phyloP scores from a whole-genome alignment of 2,329 filamentous ascomycete genomes.

The Fusarium falciforme region DNA sequence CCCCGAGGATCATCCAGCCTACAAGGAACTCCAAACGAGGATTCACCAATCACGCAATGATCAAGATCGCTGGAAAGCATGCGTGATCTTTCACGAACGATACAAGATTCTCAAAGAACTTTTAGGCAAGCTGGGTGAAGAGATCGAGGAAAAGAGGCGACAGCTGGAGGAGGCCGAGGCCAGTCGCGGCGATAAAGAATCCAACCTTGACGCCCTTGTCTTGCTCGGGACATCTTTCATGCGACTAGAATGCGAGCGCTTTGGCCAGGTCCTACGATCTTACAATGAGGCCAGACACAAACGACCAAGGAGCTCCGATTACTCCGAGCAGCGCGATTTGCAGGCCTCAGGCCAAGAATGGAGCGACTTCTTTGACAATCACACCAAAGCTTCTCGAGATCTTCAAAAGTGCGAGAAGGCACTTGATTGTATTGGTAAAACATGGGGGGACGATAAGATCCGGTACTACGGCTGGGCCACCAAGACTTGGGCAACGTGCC shows the following conservation, averaged over 20 bases:
- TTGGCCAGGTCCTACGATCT: background rate
- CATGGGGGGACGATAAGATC: background rate
- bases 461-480: background rate
- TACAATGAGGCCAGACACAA: background rate
- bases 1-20: background rate
- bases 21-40: background rate
- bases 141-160: background rate
- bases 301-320: background rate
- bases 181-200: background rate
- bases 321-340: background rate
- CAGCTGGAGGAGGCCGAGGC: background rate
- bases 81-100: background rate
- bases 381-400: background rate
- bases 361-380: background rate
- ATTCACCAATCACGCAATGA: background rate
- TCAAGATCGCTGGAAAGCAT: background rate
- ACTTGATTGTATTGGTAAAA: background rate
- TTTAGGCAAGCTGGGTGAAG: background rate
- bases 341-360: background rate
- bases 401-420: background rate
- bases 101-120: background rate
- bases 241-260: background rate
- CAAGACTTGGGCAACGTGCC: background rate
- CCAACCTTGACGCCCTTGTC: background rate
- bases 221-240: background rate